Evolutionary conservation across 2,329 filamentous ascomycete species (phyloP), one percentile per base, ranked within the genome.

Genomic region (Aureobasidium melanogenum): DNA sequence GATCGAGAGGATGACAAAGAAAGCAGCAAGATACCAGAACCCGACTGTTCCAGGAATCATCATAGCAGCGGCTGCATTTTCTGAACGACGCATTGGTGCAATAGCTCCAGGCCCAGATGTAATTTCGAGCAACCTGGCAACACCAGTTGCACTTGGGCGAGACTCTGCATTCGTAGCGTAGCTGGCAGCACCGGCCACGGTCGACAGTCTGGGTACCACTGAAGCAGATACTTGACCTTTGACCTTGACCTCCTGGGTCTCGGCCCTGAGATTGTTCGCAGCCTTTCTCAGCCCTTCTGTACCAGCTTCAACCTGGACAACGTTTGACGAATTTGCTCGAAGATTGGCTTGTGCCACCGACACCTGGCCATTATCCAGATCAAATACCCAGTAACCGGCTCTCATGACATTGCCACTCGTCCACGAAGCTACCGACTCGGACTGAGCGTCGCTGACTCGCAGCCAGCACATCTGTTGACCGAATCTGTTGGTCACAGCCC

Each of bases 311-410:
- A 59, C 32, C 1, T 7, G 26, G 14, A 59, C 34, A 3, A 50
- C 34, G 14, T 59, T 59, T 34, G 56, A 41, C 15, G 32, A 30
- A 22, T 28, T 30, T 12, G 43, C 34, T 5, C 30, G 5, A 14
- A 59, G 56, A 17, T 63, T 63, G 9, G 71, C 69, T 54, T 72
- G 70, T 10, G 69, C 71, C 34, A 73, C 63, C 2, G 69, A 69
- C 34, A 68, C 65, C 50, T 73, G 71, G 1, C 66, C 69, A 32
- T 73, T 71, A 63, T 73, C 71, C 39, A 72, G 68, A 57, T 73
- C 71, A 58, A 69, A 73, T 59, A 73, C 70, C 36, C 71, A 67
- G 58, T 73, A 73, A 66, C 72, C 70, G 51, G 66, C 67, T 14
- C 69, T 61, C n/a, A 73, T 64, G 22, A 72, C 62, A 24, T 69